Evolutionary conservation across 2,329 filamentous ascomycete genomes (phyloP).

Genomic region (Hypoxylon sp.): DNA sequence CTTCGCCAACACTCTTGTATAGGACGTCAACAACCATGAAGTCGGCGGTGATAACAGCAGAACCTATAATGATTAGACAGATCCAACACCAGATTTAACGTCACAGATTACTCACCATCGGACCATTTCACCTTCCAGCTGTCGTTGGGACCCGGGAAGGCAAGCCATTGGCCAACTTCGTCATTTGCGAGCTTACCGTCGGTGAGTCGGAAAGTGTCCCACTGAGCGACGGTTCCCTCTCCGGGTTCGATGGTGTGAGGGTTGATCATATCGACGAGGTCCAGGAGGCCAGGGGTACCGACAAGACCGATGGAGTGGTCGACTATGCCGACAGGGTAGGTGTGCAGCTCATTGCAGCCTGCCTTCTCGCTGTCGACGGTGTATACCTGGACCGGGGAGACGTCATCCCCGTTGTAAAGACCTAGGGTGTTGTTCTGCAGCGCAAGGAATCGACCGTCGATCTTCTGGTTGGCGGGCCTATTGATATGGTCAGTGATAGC

Average conservation of each 20-base stretch:
- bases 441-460: constrained; percentile 48
- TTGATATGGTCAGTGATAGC: constrained; percentile 6
- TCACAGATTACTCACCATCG: constrained; percentile 44
- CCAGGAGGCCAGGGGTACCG: constrained; percentile 46
- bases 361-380: constrained; percentile 40
- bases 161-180: constrained; percentile 46
- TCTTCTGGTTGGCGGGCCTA: constrained; percentile 31
- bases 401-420: constrained; percentile 41
- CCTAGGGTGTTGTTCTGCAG: constrained; percentile 45
- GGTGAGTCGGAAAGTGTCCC: constrained; percentile 48
- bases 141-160: constrained; percentile 42
- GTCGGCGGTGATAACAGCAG: constrained; percentile 42
- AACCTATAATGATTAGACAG: constrained; percentile 34
- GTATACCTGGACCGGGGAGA: constrained; percentile 44
- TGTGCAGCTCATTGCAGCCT: constrained; percentile 49
- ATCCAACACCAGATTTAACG: neutral
- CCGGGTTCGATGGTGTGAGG: constrained; percentile 41
- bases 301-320: constrained; percentile 51
- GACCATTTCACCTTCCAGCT: constrained; percentile 50
- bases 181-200: constrained; percentile 40
- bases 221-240: constrained; percentile 44
- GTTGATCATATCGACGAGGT: constrained; percentile 47
- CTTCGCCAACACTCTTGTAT: constrained; percentile 43
- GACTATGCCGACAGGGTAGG: constrained; percentile 48
- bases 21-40: constrained; percentile 48